Percentiles rank a stretch among this genome's conserved stretches.
phyloP scores from a whole-genome alignment of 495 filamentous ascomycete genomes.

The Tuber brumale region DNA sequence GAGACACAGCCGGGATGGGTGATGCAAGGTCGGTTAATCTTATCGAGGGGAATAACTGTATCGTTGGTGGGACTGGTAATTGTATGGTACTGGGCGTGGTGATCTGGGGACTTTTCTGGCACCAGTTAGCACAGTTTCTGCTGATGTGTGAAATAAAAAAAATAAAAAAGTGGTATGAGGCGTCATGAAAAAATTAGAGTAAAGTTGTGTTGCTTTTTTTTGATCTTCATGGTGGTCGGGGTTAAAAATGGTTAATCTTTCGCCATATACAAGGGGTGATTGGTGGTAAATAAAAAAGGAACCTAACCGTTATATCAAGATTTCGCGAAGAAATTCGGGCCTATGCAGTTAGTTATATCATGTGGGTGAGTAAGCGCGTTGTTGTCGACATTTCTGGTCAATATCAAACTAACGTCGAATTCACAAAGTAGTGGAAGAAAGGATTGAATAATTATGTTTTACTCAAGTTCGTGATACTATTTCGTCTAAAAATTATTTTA shows the following conservation, averaged over 20 bases:
- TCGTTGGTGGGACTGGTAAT: not conserved
- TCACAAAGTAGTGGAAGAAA: not conserved
- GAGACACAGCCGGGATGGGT: not conserved
- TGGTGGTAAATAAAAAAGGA: constrained; percentile 20
- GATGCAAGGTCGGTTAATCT: not conserved
- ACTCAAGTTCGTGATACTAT: constrained; percentile 42
- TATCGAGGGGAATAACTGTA: not conserved
- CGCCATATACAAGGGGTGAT: constrained; percentile 21
- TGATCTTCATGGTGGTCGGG: constrained; percentile 51
- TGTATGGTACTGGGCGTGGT: not conserved
- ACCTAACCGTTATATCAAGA: not conserved
- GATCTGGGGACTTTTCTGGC: not conserved
- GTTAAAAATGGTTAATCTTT: constrained; percentile 58
- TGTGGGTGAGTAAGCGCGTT: not conserved
- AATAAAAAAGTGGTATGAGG: constrained; percentile 10
- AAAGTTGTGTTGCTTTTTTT: constrained; percentile 47
- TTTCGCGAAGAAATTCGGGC: not conserved
- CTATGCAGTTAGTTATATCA: not conserved
- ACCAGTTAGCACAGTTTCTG: not conserved
- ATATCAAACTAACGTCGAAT: not conserved
- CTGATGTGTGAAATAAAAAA: not conserved
- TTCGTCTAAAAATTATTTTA: constrained; percentile 43
- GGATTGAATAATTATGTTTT: constrained; percentile 41
- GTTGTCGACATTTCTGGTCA: not conserved
- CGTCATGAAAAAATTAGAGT: constrained; percentile 64